Base-by-base conservation (phyloP, 1,139 yeast genomes). In the Scheffersomyces parashehatae region DNA sequence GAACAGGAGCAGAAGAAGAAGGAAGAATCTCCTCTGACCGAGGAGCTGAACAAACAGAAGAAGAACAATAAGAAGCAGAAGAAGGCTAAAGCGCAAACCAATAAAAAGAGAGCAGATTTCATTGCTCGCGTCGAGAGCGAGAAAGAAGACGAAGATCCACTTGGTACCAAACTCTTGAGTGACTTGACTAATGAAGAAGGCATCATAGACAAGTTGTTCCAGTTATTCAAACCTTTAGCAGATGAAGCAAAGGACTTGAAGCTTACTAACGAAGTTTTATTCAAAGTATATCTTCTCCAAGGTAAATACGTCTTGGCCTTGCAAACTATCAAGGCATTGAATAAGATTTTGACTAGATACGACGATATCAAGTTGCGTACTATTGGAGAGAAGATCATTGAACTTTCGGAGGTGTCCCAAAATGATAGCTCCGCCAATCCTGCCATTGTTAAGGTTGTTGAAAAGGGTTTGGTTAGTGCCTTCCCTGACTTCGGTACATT, bases 281-380 rank as follows among this genome's bases (percentile, higher is more conserved):
- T 62, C 58, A 65, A 62, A 37, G 56, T 75, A 31, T 73, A 77
- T 53, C 56, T 67, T 44, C 49, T 58, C 12, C 68, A 74, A 50
- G 66, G 69, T 24, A 77, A 78, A 54, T 77, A 71, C 47, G 73
- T 78, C 4, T 65, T 79, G 53, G 75, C 78, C 3, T 63, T 75
- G 42, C 79, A 69, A 54, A 73, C 78, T 1, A 50, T 73, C 45
- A 70, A 69, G 49, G 67, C 59, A 42, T 65, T 75, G 62, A 64
- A 67, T 41, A 61, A 59, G 40, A 50, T 71, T 4, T 55, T 60
- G 39, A 55, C 55, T 1, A 20, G n/a, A 14, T 14, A 20, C 20
- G 40, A 39, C 4, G 48, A 43, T 32, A 37, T 43, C 37, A 64
- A 65, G 39, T 52, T 51, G 28, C 50, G 45, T 29, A 38, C 51